Conservation (phyloP, 208 protist species). For the Leishmania amazonensis region DNA sequence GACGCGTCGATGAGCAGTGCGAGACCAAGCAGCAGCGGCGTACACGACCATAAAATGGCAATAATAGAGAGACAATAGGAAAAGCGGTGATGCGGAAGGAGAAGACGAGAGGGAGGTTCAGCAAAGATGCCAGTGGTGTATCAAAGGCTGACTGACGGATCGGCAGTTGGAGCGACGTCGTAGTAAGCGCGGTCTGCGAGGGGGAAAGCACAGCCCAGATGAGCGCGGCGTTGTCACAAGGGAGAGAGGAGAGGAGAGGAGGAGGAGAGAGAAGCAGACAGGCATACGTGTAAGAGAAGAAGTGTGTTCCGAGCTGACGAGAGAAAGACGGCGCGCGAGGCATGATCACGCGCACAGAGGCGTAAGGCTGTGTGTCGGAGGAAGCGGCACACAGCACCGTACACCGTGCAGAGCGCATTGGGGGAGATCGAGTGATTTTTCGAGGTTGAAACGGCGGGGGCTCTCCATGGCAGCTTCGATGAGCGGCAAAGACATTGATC, state of each 20-base stretch:
- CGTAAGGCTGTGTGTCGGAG: neutral
- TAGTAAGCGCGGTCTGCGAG: neutral
- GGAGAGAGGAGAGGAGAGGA: neutral
- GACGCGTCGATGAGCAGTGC: neutral
- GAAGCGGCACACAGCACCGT: neutral
- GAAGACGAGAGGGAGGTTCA: neutral
- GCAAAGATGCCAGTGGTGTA: neutral
- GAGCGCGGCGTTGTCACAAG: neutral
- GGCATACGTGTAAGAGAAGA: neutral
- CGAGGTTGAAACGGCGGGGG: neutral
- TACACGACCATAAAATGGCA: neutral
- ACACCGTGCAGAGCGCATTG: neutral
- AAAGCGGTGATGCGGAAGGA: neutral
- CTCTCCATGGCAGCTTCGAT: neutral
- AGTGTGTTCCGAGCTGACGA: neutral
- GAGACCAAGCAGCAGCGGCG: neutral
- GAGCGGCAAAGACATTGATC: neutral
- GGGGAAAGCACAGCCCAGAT: neutral
- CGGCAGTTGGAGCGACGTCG: neutral
- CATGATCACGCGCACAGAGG: neutral
- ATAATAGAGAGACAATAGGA: neutral
- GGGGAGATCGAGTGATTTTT: neutral
- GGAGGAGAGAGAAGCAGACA: slow-evolving; percentile 6
- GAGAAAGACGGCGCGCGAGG: neutral
- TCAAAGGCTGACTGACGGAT: neutral